These are phyloP conservation scores for Coniella vitis DNA, from an alignment of 2,329 filamentous ascomycete species.

Conservation along the genomic window DNA sequence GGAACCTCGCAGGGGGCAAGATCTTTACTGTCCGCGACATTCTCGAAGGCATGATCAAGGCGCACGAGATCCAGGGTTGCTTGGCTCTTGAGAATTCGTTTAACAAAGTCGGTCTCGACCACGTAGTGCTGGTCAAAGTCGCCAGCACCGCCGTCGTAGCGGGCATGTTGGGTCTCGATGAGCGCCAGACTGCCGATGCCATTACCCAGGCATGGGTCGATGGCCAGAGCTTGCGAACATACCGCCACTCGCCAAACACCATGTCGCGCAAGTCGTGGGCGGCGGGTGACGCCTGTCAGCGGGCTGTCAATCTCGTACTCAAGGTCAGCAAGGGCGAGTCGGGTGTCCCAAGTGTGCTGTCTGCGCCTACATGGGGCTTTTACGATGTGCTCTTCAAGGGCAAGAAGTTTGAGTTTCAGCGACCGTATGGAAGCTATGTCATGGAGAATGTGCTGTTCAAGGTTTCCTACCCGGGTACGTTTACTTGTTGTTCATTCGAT, in stretches of 20 bases:
- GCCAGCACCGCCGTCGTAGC: conserved; percentile 90
- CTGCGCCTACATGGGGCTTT: conserved; percentile 92
- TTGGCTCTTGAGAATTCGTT: conserved; percentile 95
- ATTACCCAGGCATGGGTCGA: conserved; percentile 98
- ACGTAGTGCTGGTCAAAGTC: conserved; percentile 97
- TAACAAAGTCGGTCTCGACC: conserved; percentile 97
- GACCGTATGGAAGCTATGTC: conserved; percentile 93
- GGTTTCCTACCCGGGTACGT: conserved; percentile 88
- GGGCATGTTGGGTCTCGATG: conserved; percentile 85
- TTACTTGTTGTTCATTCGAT: background rate
- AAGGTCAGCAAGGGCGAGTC: conserved; percentile 89
- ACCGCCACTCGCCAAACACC: conserved; percentile 96
- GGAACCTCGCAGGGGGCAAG: conserved; percentile 81
- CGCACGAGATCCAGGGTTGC: conserved; percentile 97
- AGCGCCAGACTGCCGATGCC: conserved; percentile 88
- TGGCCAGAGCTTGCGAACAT: conserved; percentile 90
- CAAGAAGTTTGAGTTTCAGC: conserved; percentile 93
- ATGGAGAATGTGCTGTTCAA: conserved; percentile 99
- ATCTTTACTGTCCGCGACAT: conserved; percentile 85
- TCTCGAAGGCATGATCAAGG: conserved; percentile 97
- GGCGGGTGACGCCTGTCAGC: conserved; percentile 94
- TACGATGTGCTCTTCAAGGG: conserved; percentile 98
- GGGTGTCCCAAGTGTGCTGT: conserved; percentile 86
- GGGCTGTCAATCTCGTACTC: conserved; percentile 82
- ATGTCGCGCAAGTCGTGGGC: conserved; percentile 99